Percentiles rank a stretch among this genome's conserved stretches.
These are phyloP conservation scores for Macrophomina phaseolina DNA, from an alignment of 2,329 filamentous ascomycete genomes.

Conservation along the genomic window DNA sequence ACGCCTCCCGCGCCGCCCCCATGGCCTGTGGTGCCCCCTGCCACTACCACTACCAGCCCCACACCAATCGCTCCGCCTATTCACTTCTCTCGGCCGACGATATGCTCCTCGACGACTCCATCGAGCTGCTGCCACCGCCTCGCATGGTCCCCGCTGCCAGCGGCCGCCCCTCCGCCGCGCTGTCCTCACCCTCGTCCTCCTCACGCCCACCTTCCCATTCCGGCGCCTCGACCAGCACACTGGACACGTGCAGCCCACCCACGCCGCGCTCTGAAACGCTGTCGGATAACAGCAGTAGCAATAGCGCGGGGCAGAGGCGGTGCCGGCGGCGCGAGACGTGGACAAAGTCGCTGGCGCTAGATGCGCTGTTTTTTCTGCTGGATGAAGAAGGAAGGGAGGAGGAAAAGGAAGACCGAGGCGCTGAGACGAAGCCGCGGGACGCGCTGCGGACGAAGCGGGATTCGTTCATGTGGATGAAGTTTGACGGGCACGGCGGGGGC, in stretches of 20 bases:
- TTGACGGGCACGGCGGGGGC: background rate
- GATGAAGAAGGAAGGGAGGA: background rate
- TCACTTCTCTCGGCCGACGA: background rate
- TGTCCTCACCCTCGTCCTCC: background rate
- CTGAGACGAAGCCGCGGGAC: background rate
- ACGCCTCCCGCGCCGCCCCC: background rate
- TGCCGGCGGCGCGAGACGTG: conserved; percentile 9
- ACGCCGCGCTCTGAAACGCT: background rate
- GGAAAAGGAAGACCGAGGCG: background rate
- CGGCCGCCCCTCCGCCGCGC: background rate
- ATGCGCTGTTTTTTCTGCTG: background rate
- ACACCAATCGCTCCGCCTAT: background rate
- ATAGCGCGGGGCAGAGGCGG: background rate
- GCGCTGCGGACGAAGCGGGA: background rate
- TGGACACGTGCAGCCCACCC: background rate
- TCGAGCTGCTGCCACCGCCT: conserved; percentile 11
- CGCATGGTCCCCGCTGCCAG: background rate
- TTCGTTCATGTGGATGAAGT: conserved; percentile 20
- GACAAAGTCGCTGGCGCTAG: conserved; percentile 1
- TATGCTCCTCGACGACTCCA: background rate
- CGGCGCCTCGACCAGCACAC: background rate
- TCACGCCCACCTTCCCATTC: background rate
- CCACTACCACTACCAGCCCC: background rate
- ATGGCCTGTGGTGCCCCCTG: background rate
- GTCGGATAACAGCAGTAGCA: background rate